Conservation (phyloP, 2,329 filamentous ascomycete species). For the Elsinoe arachidis region DNA sequence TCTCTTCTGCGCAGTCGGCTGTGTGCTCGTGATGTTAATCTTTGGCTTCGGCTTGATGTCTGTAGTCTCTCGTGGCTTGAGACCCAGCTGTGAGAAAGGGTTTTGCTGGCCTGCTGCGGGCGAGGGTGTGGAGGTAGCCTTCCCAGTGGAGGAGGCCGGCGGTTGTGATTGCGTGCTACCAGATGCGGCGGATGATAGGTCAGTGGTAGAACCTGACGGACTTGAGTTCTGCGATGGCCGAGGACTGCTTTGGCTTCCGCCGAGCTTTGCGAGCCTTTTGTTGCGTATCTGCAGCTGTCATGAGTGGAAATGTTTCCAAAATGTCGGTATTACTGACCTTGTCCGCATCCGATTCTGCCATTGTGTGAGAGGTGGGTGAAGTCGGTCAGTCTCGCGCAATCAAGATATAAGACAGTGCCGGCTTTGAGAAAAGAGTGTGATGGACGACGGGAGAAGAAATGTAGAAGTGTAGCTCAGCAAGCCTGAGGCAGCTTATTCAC, state of each 20-base stretch:
- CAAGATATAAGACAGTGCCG: no score
- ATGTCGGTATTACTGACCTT: slow-evolving; percentile 29
- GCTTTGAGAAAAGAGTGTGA: background rate
- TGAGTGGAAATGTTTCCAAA: slow-evolving; percentile 11
- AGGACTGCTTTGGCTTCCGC: slow-evolving; percentile 27
- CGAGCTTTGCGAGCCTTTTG: slow-evolving; percentile 58
- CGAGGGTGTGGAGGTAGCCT: background rate
- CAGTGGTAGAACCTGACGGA: slow-evolving; percentile 15
- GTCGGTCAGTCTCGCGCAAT: no score
- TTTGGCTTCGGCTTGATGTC: slow-evolving; percentile 27
- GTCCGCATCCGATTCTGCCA: slow-evolving; percentile 36
- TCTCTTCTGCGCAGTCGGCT: slow-evolving; percentile 28
- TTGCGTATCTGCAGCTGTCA: slow-evolving; percentile 48
- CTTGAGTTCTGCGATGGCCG: slow-evolving; percentile 20
- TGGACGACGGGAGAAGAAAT: background rate
- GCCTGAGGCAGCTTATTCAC: slow-evolving; percentile 5
- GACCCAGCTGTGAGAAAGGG: slow-evolving; percentile 24
- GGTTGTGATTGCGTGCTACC: slow-evolving; percentile 9
- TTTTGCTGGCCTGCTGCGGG: slow-evolving; percentile 17
- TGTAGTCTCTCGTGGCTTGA: slow-evolving; percentile 20
- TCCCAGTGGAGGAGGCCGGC: slow-evolving; percentile 12
- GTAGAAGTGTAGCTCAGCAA: background rate
- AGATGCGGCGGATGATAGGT: slow-evolving; percentile 5
- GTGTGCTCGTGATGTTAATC: slow-evolving; percentile 25
- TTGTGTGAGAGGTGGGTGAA: background rate